Conservation (phyloP, 2,329 filamentous ascomycete species). For the Aureobasidium uvarum region DNA sequence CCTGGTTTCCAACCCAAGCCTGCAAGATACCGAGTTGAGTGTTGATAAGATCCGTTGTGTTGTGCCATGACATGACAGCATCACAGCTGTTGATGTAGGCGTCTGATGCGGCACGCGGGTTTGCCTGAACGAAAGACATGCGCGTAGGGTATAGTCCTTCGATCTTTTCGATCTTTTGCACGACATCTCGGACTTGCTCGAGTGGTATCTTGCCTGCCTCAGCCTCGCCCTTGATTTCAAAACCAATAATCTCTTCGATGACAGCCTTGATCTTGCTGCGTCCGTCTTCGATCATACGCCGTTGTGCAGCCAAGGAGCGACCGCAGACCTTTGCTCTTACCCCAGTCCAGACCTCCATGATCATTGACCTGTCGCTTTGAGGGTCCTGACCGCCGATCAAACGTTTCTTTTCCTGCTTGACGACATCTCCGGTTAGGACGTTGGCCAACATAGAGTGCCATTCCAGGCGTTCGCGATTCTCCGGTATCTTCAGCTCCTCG, state of each 20-base stretch:
- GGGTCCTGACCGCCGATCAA: conserved; percentile 78
- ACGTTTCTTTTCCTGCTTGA: conserved; percentile 96
- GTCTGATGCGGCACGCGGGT: conserved; percentile 72
- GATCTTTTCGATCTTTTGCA: conserved; percentile 85
- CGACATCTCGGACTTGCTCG: conserved; percentile 85
- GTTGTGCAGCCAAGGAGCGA: conserved; percentile 77
- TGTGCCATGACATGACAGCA: conserved; percentile 92
- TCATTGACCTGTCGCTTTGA: conserved; percentile 66
- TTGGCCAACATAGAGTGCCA: conserved; percentile 99
- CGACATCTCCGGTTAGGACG: conserved; percentile 92
- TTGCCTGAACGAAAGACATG: conserved; percentile 67
- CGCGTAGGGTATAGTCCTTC: conserved; percentile 83
- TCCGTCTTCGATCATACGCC: conserved; percentile 82
- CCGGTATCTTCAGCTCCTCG: conserved; percentile 84
- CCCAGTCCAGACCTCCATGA: conserved; percentile 80
- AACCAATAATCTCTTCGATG: conserved; percentile 86
- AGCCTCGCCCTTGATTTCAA: conserved; percentile 89
- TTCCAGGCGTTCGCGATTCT: conserved; percentile 85
- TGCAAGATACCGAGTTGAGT: conserved; percentile 88
- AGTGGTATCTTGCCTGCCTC: conserved; percentile 85
- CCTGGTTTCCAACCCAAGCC: conserved; percentile 95
- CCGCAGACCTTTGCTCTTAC: conserved; percentile 81
- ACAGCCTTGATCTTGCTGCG: conserved; percentile 68
- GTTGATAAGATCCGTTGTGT: conserved; percentile 94
- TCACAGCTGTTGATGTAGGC: conserved; percentile 81